phyloP scores from a whole-genome alignment of 2,329 filamentous ascomycete species.

The Phyllosticta citrichinensis region DNA sequence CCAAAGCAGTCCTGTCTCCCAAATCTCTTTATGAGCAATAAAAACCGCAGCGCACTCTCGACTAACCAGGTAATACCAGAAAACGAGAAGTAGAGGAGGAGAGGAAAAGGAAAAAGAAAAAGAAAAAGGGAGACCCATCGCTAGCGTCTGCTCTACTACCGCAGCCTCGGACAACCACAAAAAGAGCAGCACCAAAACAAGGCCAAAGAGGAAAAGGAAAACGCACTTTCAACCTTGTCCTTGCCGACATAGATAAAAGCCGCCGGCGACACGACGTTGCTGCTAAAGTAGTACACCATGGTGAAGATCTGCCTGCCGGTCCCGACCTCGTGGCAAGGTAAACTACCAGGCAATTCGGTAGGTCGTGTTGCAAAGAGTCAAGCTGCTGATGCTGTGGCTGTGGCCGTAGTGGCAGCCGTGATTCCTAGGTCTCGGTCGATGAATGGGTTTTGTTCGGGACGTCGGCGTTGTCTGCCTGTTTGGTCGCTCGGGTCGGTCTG shows the following conservation, averaged over 20 bases:
- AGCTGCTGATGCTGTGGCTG: no score
- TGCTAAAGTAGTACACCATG: constrained; percentile 97
- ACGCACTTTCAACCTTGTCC: constrained; percentile 95
- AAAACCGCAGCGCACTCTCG: no score
- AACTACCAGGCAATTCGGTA: no score
- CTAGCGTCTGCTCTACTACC: not conserved
- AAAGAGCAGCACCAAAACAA: not conserved
- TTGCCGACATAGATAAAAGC: constrained; percentile 95
- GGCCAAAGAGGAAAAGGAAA: not conserved
- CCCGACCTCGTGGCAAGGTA: not conserved
- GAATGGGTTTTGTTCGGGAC: no score
- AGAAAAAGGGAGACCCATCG: not conserved
- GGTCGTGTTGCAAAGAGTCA: no score
- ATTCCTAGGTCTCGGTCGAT: no score
- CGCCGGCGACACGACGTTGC: constrained; percentile 67
- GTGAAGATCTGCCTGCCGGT: not conserved
- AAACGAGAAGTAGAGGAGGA: no score
- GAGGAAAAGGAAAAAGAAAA: not conserved
- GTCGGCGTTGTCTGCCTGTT: no score
- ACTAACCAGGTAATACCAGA: no score
- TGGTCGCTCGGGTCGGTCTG: no score
- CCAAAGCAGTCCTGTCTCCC: not conserved
- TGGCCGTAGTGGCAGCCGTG: no score
- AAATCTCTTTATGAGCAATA: no score
- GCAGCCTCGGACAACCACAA: not conserved